phyloP scores from a whole-genome alignment of 805 yeast species.

The Torulaspora gathmanii region DNA sequence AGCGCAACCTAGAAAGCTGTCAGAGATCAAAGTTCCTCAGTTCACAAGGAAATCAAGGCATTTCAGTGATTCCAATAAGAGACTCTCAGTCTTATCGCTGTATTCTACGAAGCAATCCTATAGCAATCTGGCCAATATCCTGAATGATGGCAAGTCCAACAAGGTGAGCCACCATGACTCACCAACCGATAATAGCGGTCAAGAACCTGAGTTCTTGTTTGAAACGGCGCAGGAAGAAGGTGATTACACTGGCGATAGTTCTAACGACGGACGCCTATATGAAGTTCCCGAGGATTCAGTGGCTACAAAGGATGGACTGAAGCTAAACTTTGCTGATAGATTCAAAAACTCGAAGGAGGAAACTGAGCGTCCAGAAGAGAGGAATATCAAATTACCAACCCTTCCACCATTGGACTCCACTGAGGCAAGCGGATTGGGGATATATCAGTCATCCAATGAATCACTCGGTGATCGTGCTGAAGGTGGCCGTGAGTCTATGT shows the following conservation, averaged over 20 bases:
- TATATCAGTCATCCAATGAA: constrained; percentile 23
- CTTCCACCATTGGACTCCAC: constrained; percentile 31
- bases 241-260: constrained; percentile 15
- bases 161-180: constrained; percentile 12
- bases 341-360: constrained; percentile 18
- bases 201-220: constrained; percentile 30
- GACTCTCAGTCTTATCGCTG: constrained; percentile 66
- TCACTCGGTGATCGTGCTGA: constrained; percentile 8
- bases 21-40: constrained; percentile 64
- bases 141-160: constrained; percentile 29
- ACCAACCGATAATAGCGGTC: constrained; percentile 18
- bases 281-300: constrained; percentile 21
- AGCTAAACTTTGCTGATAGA: constrained; percentile 41
- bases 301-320: constrained; percentile 23
- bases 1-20: constrained; percentile 46
- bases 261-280: constrained; percentile 26
- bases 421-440: constrained; percentile 29
- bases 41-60: constrained; percentile 64
- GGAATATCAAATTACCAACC: constrained; percentile 24
- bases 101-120: constrained; percentile 65
- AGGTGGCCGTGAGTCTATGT: constrained; percentile 20
- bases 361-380: constrained; percentile 6
- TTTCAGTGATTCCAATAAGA: constrained; percentile 57
- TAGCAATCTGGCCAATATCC: constrained; percentile 48
- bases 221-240: constrained; percentile 27